These are phyloP conservation scores for Sergeia podlipaevii DNA, from an alignment of 208 protist genomes.

Conservation along the genomic window DNA sequence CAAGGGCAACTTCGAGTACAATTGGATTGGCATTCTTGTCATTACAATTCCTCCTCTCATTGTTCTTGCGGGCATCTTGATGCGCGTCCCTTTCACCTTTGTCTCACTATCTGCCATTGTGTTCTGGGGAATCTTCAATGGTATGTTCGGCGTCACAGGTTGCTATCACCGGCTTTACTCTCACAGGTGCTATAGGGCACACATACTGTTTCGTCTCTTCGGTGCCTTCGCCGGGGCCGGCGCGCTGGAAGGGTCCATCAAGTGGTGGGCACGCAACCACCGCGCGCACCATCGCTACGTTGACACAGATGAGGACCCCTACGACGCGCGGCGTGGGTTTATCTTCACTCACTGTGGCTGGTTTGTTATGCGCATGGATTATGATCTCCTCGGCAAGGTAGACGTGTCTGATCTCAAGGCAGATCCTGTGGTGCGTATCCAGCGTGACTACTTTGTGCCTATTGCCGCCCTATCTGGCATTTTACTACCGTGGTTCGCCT, in stretches of 20 bases:
- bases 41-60: conserved; percentile 21
- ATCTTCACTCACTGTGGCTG: conserved; percentile 65
- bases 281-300: conserved; percentile 57
- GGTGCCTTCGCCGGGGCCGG: conserved; percentile 30
- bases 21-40: conserved; percentile 38
- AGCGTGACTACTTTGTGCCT: conserved; percentile 42
- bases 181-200: conserved; percentile 44
- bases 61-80: conserved; percentile 15
- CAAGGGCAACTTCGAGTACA: conserved; percentile 40
- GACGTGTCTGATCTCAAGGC: conserved; percentile 40
- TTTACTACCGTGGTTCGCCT: conserved; percentile 34
- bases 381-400: conserved; percentile 28
- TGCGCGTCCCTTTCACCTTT: conserved; percentile 18
- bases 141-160: conserved; percentile 55
- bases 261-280: conserved; percentile 60
- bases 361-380: conserved; percentile 58
- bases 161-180: conserved; percentile 61
- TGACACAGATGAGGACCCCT: conserved; percentile 61
- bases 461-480: conserved; percentile 45
- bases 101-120: conserved; percentile 23
- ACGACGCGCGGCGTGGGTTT: conserved; percentile 60
- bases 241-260: conserved; percentile 58
- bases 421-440: conserved; percentile 47
- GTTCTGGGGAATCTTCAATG: conserved; percentile 29
- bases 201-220: conserved; percentile 29